Base-by-base conservation (phyloP, 2,329 filamentous ascomycete genomes). In the Fusarium proliferatum region DNA sequence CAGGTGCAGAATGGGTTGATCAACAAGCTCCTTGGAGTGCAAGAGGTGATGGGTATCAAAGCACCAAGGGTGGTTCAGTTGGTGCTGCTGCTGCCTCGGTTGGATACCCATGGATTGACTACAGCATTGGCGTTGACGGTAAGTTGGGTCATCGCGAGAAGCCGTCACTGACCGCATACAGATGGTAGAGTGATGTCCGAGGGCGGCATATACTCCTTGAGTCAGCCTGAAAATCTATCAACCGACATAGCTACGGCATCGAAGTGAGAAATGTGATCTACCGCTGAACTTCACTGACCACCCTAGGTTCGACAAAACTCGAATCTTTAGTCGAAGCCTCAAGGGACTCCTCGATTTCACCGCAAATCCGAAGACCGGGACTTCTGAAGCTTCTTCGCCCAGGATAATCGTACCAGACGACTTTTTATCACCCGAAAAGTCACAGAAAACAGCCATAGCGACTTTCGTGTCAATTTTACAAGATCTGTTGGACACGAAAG, bases 21-120 rank as follows among this genome's bases (percentile, higher is more conserved):
- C 76, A 74, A 9, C 76, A 79, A 21, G 81, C 82, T n/a, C 85
- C 85, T 0, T 84, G 84, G 78, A 86, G 82, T 57, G 82, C 85
- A 7, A 79, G 85, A 41, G 87, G 83, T 1, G 88, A 89, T 72
- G 83, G 84, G 1, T 87, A 86, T 43, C 83, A 84, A 38, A 72
- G 67, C 1, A 69, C 82, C 0, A 76, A 71, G 0, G 81, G 82
- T 3, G 82, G 80, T 26, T 83, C 82, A 8, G 78, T 80, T 30
- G 86, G 86, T 12, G 82, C 82, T 43, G 84, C 72, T 1, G 80
- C 80, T 13, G 81, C 81, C 3, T 56, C 84, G 12, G 79, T 81
- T 17, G 79, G 80, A 2, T 87, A 87, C 64, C 73, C 80, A 9
- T 87, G 85, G 85, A 61, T 87, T 9, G 79, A 81, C 36, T 62